Percentiles rank a stretch among this genome's conserved stretches.
Conservation (phyloP, 2,329 filamentous ascomycete genomes). For the Calonectria fujianensis region DNA sequence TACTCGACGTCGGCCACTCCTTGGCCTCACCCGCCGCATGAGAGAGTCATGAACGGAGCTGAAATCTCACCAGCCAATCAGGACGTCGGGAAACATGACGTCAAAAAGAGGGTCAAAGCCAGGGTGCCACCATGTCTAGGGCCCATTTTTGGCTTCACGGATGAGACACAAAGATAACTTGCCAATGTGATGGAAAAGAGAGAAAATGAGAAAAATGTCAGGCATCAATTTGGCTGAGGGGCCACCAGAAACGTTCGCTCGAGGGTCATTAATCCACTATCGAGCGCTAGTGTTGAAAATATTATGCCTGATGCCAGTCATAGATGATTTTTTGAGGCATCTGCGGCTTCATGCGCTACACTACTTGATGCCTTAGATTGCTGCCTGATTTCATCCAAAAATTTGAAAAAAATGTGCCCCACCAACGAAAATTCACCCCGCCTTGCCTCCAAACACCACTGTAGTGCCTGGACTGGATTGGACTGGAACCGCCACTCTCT, state of each 20-base stretch:
- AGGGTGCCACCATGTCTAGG: slow-evolving; percentile 8
- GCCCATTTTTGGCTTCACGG: slow-evolving; percentile 18
- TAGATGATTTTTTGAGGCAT: slow-evolving; percentile 32
- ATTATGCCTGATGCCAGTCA: slow-evolving; percentile 9
- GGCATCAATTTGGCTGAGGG: neutral
- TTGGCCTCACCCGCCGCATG: too few relatives aligned
- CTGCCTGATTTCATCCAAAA: slow-evolving; percentile 61
- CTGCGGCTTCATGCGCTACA: slow-evolving; percentile 28
- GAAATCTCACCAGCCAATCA: slow-evolving; percentile 50
- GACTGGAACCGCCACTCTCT: slow-evolving; percentile 55
- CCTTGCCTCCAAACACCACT: slow-evolving; percentile 59
- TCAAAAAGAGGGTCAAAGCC: slow-evolving; percentile 42
- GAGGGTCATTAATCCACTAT: neutral
- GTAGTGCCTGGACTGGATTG: slow-evolving; percentile 49
- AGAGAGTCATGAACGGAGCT: slow-evolving; percentile 37
- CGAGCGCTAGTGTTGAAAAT: neutral
- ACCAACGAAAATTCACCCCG: slow-evolving; percentile 65
- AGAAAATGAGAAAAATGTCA: slow-evolving; percentile 1
- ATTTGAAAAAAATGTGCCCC: slow-evolving; percentile 61
- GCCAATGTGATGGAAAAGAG: slow-evolving; percentile 2
- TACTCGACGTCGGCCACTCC: neutral
- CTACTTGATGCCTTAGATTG: slow-evolving; percentile 59
- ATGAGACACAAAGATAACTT: slow-evolving; percentile 30
- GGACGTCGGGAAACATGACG: slow-evolving; percentile 49
- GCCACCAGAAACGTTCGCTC: neutral